Evolutionary conservation across 129 eudicot species (phyloP), one percentile per base, ranked within the genome.

Genomic region (Flaveria brownii): DNA sequence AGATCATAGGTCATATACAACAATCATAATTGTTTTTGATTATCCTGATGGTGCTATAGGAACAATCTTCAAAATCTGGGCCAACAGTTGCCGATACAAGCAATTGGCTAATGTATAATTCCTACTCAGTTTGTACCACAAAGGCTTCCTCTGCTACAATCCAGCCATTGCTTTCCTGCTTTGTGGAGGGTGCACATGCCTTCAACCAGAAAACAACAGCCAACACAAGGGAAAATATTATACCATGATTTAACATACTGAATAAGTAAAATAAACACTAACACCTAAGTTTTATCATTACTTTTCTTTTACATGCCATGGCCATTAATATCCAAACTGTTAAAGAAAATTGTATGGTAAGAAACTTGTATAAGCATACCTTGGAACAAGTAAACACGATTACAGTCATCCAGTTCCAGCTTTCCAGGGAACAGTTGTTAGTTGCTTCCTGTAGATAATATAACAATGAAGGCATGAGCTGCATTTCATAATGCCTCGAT

Each of bases 321-420:
- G 6, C 6, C 10, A 17, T 36, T 8, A 2, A 39, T 17, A 66
- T 39, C 71, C 28, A 39, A n/a, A 66, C 7, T 7, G 4, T 41
- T 66, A n/a, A 9, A 18, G 2, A 66, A 17, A 36, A 17, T 9
- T n/a, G 17, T 22, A 13, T 9, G n/a, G 30, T 23, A 68, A 61
- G 33, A 63, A 11, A 15, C 49, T 71, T 20, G 50, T 41, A 66
- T 23, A 75, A 45, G 71, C 84, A 84, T 80, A 93, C 99, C 83
- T 79, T 77, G 25, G 97, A 89, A 80, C 99, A 94, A 50, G 96
- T 89, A 78, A 82, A 94, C 59, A 94, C 72, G 36, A 91, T 67
- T 78, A 94, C 68, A 73, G 89, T 91, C 88, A 89, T 73, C 99
- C 99, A 94, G 81, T 85, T 78, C 92, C 97, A 91, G 69, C 82